Conservation (phyloP, 164 flowering plant species). For the Dillenia turbinata region DNA sequence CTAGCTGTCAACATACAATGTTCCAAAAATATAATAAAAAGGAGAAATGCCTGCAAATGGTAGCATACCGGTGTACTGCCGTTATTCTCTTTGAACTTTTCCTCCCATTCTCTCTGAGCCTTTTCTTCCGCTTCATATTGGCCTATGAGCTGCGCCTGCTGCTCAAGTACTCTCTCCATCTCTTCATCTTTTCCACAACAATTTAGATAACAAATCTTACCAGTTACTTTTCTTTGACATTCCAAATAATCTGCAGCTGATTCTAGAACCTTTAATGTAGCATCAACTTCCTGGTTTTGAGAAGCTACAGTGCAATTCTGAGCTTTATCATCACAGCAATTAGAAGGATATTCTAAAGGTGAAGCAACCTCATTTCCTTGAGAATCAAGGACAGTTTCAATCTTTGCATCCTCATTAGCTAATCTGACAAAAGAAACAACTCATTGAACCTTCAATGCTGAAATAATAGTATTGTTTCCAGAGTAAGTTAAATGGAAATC, state of each 20-base stretch:
- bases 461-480: too few species aligned
- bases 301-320: conserved; percentile 9
- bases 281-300: conserved; percentile 12
- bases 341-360: conserved; percentile 7
- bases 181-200: conserved; percentile 27
- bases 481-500: too few species aligned
- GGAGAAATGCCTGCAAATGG: neutral
- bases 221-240: conserved; percentile 9
- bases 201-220: conserved; percentile 11
- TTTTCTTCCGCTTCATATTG: conserved; percentile 73
- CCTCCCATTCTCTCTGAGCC: conserved; percentile 93
- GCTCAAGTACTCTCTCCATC: conserved; percentile 63
- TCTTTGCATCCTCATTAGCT: conserved; percentile 18
- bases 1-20: too few species aligned
- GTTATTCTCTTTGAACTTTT: conserved; percentile 62
- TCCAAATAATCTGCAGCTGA: conserved; percentile 8
- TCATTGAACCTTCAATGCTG: too few species aligned
- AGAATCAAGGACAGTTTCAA: conserved; percentile 11
- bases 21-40: neutral
- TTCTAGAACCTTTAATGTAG: neutral
- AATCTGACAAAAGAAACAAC: conserved; percentile 27
- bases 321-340: conserved; percentile 1
- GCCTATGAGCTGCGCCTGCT: conserved; percentile 61
- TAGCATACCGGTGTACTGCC: conserved; percentile 50
- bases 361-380: conserved; percentile 12